Evolutionary conservation across 1,284 basidiomycete species (phyloP), one percentile per base, ranked within the genome.

Genomic region (Naganishia liquefaciens): DNA sequence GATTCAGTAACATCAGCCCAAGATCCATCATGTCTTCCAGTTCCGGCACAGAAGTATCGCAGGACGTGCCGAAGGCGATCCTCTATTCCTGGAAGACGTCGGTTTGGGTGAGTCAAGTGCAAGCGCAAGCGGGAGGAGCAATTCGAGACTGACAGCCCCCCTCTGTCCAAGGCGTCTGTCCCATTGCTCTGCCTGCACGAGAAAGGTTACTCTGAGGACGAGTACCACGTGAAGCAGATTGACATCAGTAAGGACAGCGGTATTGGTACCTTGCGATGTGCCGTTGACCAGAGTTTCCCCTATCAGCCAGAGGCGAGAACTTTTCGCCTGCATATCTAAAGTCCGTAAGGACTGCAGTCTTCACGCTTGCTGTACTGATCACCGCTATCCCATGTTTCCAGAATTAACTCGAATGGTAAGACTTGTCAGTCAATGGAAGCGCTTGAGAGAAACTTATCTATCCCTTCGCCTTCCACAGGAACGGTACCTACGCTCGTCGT

Each of bases 401-500:
- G 90, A 58, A 80, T 94, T 75, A 93, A 90, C 75, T 81, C 86
- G 44, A 87, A 88, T 74, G 90, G 89, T 85, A 63, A 33, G 15
- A 39, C 23, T 9, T 43, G 25, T 9, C 19, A 21, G 23, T 19
- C 19, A 43, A 23, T n/a, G n/a, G 47, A 7, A 37, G n/a, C 7
- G 33, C 53, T 21, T 37, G 15, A 47, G 33, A 52, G 25, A 27
- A 40, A 15, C 19, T 55, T 6, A 27, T 46, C 13, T 33, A 37
- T 21, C 10, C 19, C 27, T 66, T 53, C n/a, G n/a, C 7, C 33
- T 39, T 5, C 40, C 57, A 19, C 1, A 88, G 90, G 86, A 15
- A 90, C 88, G n/a, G 84, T 93, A 0, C 91, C 91, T 5, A 88
- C 88, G 0, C 80, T 95, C 49, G 87, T 93, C 25, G 90, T 93